Conservation (phyloP, 805 yeast genomes). For the Ogataea paraovalis region DNA sequence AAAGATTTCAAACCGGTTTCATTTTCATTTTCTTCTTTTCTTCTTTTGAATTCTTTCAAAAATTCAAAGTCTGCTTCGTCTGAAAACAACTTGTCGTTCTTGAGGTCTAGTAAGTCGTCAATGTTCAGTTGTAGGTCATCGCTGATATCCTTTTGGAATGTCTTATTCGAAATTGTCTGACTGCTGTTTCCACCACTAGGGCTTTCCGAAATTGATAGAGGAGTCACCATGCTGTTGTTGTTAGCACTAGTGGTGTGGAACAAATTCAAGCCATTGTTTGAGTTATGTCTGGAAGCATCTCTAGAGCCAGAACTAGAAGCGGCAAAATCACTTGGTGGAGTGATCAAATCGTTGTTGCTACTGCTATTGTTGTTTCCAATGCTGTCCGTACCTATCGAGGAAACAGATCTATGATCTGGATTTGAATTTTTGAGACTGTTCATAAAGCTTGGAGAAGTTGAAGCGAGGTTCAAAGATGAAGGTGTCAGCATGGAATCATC, state of each 20-base stretch:
- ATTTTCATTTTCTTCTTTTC: conserved; percentile 1
- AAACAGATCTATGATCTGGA: neutral
- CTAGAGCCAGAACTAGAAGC: conserved; percentile 4
- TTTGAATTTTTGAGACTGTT: conserved; percentile 3
- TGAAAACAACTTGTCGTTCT: conserved; percentile 21
- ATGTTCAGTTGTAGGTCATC: conserved; percentile 17
- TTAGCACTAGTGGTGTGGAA: neutral
- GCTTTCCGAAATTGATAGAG: conserved; percentile 22
- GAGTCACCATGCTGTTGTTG: conserved; percentile 15
- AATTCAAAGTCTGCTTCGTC: conserved; percentile 22
- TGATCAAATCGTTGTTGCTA: conserved; percentile 13
- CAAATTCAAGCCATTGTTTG: conserved; percentile 2
- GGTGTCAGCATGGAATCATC: conserved; percentile 24
- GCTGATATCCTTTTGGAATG: conserved; percentile 1
- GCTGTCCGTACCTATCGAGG: neutral
- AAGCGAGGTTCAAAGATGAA: conserved; percentile 9
- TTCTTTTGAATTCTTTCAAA: conserved; percentile 14
- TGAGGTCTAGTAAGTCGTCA: conserved; percentile 24
- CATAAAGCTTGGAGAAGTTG: conserved; percentile 12
- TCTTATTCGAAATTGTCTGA: conserved; percentile 1
- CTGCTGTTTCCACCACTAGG: conserved; percentile 7
- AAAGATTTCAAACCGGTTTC: neutral
- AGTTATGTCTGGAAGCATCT: conserved; percentile 7
- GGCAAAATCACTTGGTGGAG: conserved; percentile 24
- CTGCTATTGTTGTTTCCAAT: neutral